A percentile compares a stretch with the other conserved stretches of the same genome.
Conservation (phyloP, 352 stramenopile genomes). For the Pythium guiyangense region DNA sequence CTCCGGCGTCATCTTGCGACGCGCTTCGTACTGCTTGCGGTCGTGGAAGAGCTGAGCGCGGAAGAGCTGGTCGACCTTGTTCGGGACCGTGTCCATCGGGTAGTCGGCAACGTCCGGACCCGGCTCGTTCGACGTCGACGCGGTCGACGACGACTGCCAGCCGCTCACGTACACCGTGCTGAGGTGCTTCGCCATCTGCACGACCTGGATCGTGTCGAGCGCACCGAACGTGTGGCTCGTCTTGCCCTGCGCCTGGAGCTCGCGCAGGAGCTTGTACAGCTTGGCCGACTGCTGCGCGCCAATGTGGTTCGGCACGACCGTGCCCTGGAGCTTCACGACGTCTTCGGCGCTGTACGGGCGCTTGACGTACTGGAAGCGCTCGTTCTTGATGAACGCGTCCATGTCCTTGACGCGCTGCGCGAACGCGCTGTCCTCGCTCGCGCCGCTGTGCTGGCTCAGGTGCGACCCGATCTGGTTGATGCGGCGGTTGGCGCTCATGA, state of each 20-base stretch:
- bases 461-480: conserved; percentile 74
- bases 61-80: conserved; percentile 98
- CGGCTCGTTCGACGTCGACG: conserved; percentile 95
- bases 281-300: conserved; percentile 64
- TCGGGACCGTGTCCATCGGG: conserved; percentile 97
- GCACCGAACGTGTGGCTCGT: conserved; percentile 87
- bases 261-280: conserved; percentile 85
- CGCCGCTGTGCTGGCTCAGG: conserved; percentile 48
- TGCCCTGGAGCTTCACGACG: conserved; percentile 87
- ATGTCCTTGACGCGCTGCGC: conserved; percentile 70
- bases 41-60: conserved; percentile 96
- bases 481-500: conserved; percentile 64
- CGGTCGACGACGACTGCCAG: conserved; percentile 96
- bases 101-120: conserved; percentile 97
- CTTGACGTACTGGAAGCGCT: conserved; percentile 78
- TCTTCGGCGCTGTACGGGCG: conserved; percentile 75
- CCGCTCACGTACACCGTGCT: conserved; percentile 96
- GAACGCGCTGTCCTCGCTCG: conserved; percentile 57
- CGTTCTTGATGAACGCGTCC: conserved; percentile 60
- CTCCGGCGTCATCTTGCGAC: conserved; percentile 72
- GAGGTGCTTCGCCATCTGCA: conserved; percentile 93
- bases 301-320: conserved; percentile 41
- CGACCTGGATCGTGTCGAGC: conserved; percentile 94
- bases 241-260: conserved; percentile 72
- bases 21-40: conserved; percentile 94